A percentile compares a stretch with the other conserved stretches of the same genome.
phyloP scores from a whole-genome alignment of 202 grass and related monocot species.

The Dendrocalamus latiflorus region DNA sequence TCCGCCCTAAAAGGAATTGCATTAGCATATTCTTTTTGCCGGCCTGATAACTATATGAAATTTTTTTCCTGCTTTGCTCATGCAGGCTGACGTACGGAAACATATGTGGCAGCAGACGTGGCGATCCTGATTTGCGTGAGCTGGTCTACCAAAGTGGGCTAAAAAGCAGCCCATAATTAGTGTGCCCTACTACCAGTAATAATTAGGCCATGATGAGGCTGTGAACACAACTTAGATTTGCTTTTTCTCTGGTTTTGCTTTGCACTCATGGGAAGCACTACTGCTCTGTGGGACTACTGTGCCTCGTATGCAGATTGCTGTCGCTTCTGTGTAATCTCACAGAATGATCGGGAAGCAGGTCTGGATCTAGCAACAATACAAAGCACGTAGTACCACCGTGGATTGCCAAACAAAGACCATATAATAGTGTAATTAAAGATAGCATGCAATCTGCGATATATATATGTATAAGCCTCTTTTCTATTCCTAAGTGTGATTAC shows the following conservation, averaged over 20 bases:
- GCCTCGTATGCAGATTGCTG: constrained; percentile 16
- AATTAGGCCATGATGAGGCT: constrained; percentile 28
- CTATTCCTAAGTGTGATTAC: no score
- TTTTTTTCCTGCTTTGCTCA: no score
- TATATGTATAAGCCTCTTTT: no score
- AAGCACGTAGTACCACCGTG: not conserved
- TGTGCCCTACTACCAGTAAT: not conserved
- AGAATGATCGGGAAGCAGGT: not conserved
- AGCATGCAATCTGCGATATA: no score
- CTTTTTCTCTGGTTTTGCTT: constrained; percentile 20
- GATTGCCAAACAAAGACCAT: not conserved
- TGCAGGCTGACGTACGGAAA: no score
- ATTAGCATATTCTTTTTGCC: no score
- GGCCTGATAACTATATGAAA: no score
- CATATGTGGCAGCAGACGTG: no score
- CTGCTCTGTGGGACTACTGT: not conserved
- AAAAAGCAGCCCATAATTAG: not conserved
- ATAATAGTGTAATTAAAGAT: not conserved
- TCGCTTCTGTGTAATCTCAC: constrained; percentile 5
- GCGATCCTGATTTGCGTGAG: no score
- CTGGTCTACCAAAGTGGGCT: no score
- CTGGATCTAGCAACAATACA: constrained; percentile 4
- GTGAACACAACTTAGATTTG: constrained; percentile 37
- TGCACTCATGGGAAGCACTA: not conserved
- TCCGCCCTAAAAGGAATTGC: no score